Evolutionary conservation across 2,329 filamentous ascomycete genomes (phyloP).

Genomic region (Capronia americana): DNA sequence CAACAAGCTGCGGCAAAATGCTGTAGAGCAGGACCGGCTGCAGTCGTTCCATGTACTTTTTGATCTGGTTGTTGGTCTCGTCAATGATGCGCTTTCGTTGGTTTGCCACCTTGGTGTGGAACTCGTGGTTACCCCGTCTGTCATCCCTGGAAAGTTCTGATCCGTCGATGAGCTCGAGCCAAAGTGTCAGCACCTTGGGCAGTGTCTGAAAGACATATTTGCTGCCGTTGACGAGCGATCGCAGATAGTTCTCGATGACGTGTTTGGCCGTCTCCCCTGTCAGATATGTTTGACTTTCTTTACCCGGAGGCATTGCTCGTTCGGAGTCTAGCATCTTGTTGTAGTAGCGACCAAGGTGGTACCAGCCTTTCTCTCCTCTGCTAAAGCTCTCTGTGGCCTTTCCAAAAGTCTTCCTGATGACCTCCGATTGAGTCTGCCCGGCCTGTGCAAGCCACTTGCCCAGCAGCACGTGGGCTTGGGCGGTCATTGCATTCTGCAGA

Average conservation of each 20-base stretch:
- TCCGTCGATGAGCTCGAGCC: constrained; percentile 87
- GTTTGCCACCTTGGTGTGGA: constrained; percentile 54
- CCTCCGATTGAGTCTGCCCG: constrained; percentile 86
- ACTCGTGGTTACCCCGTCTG: constrained; percentile 56
- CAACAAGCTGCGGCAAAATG: constrained; percentile 88
- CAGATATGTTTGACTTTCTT: constrained; percentile 77
- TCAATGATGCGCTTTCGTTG: constrained; percentile 70
- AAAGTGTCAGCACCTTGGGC: constrained; percentile 88
- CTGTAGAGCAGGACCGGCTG: constrained; percentile 58
- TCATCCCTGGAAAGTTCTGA: constrained; percentile 66
- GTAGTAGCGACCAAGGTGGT: constrained; percentile 95
- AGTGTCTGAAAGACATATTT: constrained; percentile 97
- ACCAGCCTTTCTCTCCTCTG: constrained; percentile 93
- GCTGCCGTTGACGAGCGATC: constrained; percentile 84
- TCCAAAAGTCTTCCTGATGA: constrained; percentile 81
- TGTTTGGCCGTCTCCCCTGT: constrained; percentile 85
- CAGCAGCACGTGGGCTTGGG: constrained; percentile 81
- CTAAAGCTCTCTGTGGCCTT: constrained; percentile 64
- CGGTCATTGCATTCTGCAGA: constrained; percentile 59
- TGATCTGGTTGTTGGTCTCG: constrained; percentile 74
- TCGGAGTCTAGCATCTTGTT: constrained; percentile 94
- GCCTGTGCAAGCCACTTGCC: constrained; percentile 96
- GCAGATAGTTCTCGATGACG: constrained; percentile 90
- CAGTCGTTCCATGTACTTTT: constrained; percentile 72
- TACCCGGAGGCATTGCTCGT: constrained; percentile 74